Evolutionary conservation across 768 basidiomycete genomes (phyloP).

Genomic region (Mycena alexandri): DNA sequence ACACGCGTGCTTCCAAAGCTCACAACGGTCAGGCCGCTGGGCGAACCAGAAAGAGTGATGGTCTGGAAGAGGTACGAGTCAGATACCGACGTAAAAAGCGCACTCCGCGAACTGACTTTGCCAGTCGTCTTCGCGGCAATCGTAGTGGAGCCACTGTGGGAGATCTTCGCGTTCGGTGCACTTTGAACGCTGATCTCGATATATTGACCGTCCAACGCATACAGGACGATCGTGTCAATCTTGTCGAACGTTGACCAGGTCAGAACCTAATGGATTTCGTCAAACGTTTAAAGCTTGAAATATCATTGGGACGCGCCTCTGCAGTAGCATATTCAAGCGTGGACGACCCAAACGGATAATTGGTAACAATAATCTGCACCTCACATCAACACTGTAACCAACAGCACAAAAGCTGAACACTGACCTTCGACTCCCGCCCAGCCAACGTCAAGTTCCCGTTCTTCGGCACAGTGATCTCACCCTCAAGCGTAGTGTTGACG

Average conservation of each 20-base stretch:
- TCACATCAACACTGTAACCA: neutral
- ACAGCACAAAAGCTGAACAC: neutral
- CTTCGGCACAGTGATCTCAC: constrained; percentile 54
- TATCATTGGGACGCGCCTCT: constrained; percentile 50
- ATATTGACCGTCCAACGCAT: constrained; percentile 53
- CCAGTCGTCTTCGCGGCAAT: constrained; percentile 39
- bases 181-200: constrained; percentile 46
- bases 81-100: too few species aligned
- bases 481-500: constrained; percentile 62
- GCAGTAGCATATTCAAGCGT: constrained; percentile 73
- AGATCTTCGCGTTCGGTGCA: constrained; percentile 32
- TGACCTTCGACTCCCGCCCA: constrained; percentile 70
- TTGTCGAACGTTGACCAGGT: constrained; percentile 56
- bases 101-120: constrained; percentile 30
- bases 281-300: neutral
- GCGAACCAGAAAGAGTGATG: constrained; percentile 58
- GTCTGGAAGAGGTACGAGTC: too few species aligned
- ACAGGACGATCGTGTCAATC: constrained; percentile 52
- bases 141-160: constrained; percentile 39
- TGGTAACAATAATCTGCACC: constrained; percentile 65
- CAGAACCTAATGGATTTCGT: constrained; percentile 42
- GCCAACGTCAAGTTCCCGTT: constrained; percentile 62
- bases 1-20: constrained; percentile 61
- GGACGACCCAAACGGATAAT: constrained; percentile 70
- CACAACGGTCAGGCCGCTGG: constrained; percentile 53